phyloP scores from a whole-genome alignment of 257 asterid genomes.

The Gentiana straminea region DNA sequence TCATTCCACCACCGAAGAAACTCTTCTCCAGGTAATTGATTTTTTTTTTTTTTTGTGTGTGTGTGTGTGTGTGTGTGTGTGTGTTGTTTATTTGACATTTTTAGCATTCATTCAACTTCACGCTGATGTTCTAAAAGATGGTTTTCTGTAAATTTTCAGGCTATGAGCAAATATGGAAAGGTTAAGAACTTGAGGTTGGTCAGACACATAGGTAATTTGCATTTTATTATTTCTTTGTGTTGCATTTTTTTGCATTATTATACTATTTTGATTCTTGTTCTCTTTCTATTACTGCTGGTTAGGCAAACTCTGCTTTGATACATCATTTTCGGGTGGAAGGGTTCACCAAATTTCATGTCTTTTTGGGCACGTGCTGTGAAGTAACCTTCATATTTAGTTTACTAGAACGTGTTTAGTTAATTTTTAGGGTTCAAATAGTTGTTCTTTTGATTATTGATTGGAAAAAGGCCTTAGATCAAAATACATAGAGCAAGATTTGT shows the following conservation, averaged over 20 bases:
- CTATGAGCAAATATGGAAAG: constrained; percentile 72
- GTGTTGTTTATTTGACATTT: neutral
- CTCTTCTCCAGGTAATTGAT: constrained; percentile 48
- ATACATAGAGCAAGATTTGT: too few relatives aligned
- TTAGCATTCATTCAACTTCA: neutral
- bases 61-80: too few relatives aligned
- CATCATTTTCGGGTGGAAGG: too few relatives aligned
- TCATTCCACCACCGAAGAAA: constrained; percentile 67
- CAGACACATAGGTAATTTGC: constrained; percentile 61
- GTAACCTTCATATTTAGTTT: too few relatives aligned
- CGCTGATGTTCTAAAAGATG: neutral
- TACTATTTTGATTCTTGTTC: neutral
- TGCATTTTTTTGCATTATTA: too few relatives aligned
- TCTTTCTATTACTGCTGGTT: neutral
- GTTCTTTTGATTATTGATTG: too few relatives aligned
- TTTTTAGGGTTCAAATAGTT: too few relatives aligned
- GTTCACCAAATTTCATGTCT: too few relatives aligned
- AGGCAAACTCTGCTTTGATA: too few relatives aligned
- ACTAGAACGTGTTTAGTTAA: too few relatives aligned
- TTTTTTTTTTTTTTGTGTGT: neutral
- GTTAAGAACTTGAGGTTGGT: constrained; percentile 78
- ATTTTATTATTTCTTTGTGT: neutral
- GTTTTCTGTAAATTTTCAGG: constrained; percentile 28
- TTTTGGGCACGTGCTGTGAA: too few relatives aligned
- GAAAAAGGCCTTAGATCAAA: too few relatives aligned